Evolutionary conservation across 2,329 filamentous ascomycete genomes (phyloP).

Genomic region (Penicillium hesseltinei): DNA sequence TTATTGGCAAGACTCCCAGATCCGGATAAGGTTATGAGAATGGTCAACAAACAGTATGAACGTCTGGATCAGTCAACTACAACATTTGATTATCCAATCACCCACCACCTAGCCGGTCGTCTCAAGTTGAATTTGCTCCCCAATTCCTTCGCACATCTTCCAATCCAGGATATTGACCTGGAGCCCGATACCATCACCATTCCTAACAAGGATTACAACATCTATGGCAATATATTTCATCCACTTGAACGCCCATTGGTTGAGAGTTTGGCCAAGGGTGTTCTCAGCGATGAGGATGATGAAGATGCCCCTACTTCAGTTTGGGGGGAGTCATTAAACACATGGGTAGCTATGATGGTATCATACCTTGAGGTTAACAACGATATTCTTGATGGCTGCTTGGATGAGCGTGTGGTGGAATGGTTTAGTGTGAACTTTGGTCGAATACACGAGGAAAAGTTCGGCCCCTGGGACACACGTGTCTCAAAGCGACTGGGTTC

Average conservation of each 20-base stretch:
- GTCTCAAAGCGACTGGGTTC: not conserved
- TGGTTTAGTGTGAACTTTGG: not conserved
- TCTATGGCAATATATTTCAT: not conserved
- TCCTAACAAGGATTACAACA: too few relatives aligned
- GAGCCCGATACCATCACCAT: too few relatives aligned
- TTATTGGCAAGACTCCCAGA: not conserved
- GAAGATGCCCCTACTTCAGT: not conserved
- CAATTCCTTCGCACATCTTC: not conserved
- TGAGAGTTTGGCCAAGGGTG: not conserved
- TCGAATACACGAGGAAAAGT: not conserved
- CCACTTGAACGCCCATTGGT: not conserved
- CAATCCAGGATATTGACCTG: too few relatives aligned
- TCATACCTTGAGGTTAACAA: not conserved
- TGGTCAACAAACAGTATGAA: not conserved
- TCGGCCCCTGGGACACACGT: not conserved
- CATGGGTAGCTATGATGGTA: not conserved
- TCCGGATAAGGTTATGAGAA: not conserved
- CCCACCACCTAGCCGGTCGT: not conserved
- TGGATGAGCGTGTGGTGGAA: not conserved
- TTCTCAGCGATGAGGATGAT: not conserved
- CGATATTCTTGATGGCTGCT: not conserved
- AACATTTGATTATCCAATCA: not conserved
- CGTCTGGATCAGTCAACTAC: not conserved
- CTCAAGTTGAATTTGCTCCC: not conserved
- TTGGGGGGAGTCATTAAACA: too few relatives aligned